A percentile compares a stretch with the other conserved stretches of the same genome.
Conservation (phyloP, 768 basidiomycete genomes). For the Cystobasidium tubakii region DNA sequence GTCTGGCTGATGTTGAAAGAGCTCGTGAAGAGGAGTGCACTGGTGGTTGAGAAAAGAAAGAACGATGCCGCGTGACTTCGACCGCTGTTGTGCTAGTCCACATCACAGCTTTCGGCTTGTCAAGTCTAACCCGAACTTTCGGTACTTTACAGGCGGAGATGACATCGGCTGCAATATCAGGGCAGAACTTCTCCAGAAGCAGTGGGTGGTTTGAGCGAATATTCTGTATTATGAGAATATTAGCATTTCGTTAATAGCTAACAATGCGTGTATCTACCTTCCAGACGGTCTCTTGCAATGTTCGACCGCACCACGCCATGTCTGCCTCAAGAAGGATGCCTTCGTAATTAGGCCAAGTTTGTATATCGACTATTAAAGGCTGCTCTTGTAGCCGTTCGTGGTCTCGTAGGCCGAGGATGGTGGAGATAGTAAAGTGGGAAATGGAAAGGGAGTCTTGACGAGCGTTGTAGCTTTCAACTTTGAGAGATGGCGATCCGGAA, state of each 20-base stretch:
- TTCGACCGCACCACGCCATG: constrained; percentile 29
- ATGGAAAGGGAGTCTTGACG: constrained; percentile 47
- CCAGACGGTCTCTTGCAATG: constrained; percentile 24
- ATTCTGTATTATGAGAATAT: constrained; percentile 13
- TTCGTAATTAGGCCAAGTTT: constrained; percentile 35
- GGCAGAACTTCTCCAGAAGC: constrained; percentile 29
- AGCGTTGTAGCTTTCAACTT: background rate
- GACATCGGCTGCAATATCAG: constrained; percentile 37
- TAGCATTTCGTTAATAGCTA: too few species aligned
- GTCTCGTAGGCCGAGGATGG: constrained; percentile 64
- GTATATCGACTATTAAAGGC: constrained; percentile 57
- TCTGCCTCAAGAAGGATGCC: background rate
- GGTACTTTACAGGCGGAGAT: constrained; percentile 15
- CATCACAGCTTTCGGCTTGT: constrained; percentile 67
- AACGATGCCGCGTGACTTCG: constrained; percentile 55
- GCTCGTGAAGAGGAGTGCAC: background rate
- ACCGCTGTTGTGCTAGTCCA: constrained; percentile 65
- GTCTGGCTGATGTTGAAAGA: background rate
- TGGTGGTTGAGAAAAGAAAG: constrained; percentile 43
- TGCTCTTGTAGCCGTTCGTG: constrained; percentile 65
- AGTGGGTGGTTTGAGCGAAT: constrained; percentile 32
- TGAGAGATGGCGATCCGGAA: background rate
- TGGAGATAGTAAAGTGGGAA: constrained; percentile 54
- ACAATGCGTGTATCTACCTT: constrained; percentile 13
- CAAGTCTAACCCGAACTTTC: constrained; percentile 57